phyloP scores from a whole-genome alignment of 2,329 filamentous ascomycete species.

The Cordyceps tenuipes region DNA sequence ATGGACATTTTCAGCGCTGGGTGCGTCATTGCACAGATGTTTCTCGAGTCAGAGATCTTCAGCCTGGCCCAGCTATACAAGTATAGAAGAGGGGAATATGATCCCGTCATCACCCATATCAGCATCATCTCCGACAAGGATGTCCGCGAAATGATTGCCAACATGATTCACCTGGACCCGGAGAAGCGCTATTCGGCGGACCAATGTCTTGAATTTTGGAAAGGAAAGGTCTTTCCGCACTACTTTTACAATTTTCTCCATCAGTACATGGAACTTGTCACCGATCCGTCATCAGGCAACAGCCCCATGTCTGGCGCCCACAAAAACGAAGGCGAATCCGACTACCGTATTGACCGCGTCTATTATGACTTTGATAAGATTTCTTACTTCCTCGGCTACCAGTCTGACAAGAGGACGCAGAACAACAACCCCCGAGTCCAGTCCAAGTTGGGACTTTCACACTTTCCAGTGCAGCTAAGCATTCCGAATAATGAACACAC shows the following conservation, averaged over 20 bases:
- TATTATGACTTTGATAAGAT: conserved; percentile 98
- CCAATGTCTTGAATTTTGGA: conserved; percentile 88
- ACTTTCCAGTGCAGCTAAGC: conserved; percentile 77
- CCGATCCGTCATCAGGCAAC: conserved; percentile 76
- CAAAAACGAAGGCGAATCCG: conserved; percentile 74
- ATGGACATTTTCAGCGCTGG: conserved; percentile 99
- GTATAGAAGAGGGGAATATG: conserved; percentile 87
- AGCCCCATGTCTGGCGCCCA: conserved; percentile 56
- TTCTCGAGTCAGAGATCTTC: conserved; percentile 93
- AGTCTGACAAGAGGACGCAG: conserved; percentile 36
- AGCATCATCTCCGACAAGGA: conserved; percentile 82
- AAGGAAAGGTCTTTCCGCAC: conserved; percentile 81
- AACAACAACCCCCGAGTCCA: conserved; percentile 20
- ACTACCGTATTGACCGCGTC: conserved; percentile 88
- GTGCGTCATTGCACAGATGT: conserved; percentile 93
- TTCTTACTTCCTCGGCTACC: conserved; percentile 81
- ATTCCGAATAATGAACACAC: conserved; percentile 77
- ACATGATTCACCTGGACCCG: conserved; percentile 94
- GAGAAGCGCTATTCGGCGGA: conserved; percentile 88
- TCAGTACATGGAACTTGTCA: conserved; percentile 94
- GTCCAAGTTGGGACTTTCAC: conserved; percentile 43
- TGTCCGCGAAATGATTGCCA: conserved; percentile 78
- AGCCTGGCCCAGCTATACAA: conserved; percentile 94
- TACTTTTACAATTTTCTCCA: conserved; percentile 98
- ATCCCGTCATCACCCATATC: conserved; percentile 72